Percentiles rank a stretch among this genome's conserved stretches.
Conservation (phyloP, 2,329 filamentous ascomycete species). For the Nothopassalora personata region DNA sequence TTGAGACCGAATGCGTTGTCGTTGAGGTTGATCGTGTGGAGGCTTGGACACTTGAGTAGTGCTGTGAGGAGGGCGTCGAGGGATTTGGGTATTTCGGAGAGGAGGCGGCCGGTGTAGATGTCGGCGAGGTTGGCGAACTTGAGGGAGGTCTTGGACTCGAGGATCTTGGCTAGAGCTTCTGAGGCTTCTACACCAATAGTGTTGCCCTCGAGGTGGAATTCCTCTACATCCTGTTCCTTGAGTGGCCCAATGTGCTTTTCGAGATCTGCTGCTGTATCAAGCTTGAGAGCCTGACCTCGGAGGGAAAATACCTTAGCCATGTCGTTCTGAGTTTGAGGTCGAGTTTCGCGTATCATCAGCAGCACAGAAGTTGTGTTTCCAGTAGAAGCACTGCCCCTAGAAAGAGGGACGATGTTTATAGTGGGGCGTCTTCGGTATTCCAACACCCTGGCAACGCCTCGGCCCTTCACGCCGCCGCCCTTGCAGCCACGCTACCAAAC, state of each 20-base stretch:
- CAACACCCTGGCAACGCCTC: not conserved
- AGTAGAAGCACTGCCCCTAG: too few species aligned
- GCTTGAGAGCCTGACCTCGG: slow-evolving; percentile 86
- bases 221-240: slow-evolving; percentile 69
- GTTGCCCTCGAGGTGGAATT: slow-evolving; percentile 83
- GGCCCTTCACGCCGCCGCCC: not conserved
- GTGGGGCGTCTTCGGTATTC: not conserved
- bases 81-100: slow-evolving; percentile 88
- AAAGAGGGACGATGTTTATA: not conserved
- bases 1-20: slow-evolving; percentile 98
- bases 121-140: slow-evolving; percentile 85
- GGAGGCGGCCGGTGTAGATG: slow-evolving; percentile 91
- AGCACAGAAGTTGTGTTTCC: too few species aligned
- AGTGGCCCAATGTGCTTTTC: slow-evolving; percentile 76
- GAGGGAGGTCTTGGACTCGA: slow-evolving; percentile 71
- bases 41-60: slow-evolving; percentile 75
- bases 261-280: slow-evolving; percentile 81
- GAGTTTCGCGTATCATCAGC: too few species aligned
- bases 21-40: slow-evolving; percentile 90
- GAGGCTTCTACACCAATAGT: slow-evolving; percentile 87
- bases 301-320: slow-evolving; percentile 76
- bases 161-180: slow-evolving; percentile 73
- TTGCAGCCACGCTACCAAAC: not conserved
- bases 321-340: slow-evolving; percentile 31
- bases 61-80: slow-evolving; percentile 79